Evolutionary conservation across 495 filamentous ascomycete genomes (phyloP).

Genomic region (Aspergillus mulundensis): DNA sequence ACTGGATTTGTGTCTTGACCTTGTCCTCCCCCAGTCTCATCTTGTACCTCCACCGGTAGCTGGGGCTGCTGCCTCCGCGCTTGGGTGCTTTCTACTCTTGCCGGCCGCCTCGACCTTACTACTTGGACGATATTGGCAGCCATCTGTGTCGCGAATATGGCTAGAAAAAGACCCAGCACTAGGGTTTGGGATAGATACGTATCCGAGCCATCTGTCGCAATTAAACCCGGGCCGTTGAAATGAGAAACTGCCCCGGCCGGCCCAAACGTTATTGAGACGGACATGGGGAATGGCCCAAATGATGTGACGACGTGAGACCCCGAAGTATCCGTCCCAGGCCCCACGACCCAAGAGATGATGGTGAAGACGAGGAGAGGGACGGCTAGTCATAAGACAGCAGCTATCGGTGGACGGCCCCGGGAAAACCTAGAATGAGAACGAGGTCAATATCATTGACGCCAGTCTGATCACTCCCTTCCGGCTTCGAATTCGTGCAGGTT

Average conservation of each 20-base stretch:
- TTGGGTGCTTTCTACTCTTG: slow-evolving; percentile 5
- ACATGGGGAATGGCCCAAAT: slow-evolving; percentile 36
- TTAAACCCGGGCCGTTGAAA: slow-evolving; percentile 7
- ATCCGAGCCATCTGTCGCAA: slow-evolving; percentile 12
- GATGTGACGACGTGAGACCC: slow-evolving; percentile 28
- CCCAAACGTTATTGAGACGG: slow-evolving; percentile 41
- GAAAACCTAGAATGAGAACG: slow-evolving; percentile 20
- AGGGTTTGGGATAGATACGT: slow-evolving; percentile 35
- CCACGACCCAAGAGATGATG: slow-evolving; percentile 27
- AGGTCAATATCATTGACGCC: slow-evolving; percentile 16
- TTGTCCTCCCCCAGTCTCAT: slow-evolving; percentile 23
- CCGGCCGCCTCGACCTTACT: slow-evolving; percentile 23
- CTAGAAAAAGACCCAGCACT: slow-evolving; percentile 33
- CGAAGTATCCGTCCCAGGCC: slow-evolving; percentile 23
- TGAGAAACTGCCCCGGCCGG: slow-evolving; percentile 14
- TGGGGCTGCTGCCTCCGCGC: slow-evolving; percentile 1
- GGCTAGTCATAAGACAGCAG: slow-evolving; percentile 49
- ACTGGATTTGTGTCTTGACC: neutral
- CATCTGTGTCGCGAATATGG: slow-evolving; percentile 33
- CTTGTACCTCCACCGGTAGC: slow-evolving; percentile 8
- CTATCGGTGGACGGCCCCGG: slow-evolving; percentile 29
- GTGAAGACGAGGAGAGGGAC: slow-evolving; percentile 42
- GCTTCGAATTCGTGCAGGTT: neutral
- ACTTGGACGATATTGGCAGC: slow-evolving; percentile 32
- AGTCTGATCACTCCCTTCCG: slow-evolving; percentile 1